Evolutionary conservation across 352 stramenopile species (phyloP).

Genomic region (Pythium inflatum): DNA sequence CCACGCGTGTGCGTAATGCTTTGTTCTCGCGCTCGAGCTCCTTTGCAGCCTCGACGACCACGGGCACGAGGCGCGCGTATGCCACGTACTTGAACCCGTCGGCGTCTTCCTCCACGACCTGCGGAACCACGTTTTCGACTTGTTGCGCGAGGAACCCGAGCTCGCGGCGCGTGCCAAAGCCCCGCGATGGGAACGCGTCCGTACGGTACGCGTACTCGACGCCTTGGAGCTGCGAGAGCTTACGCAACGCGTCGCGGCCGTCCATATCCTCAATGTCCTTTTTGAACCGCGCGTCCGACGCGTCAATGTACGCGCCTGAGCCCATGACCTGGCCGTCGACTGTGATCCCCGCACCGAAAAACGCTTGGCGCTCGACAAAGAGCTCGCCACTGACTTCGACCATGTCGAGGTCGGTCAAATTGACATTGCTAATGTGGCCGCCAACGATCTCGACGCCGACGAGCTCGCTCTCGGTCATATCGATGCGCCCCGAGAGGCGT

Average conservation of each 20-base stretch:
- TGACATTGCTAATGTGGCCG: constrained; percentile 78
- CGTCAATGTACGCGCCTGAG: constrained; percentile 89
- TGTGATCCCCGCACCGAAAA: constrained; percentile 82
- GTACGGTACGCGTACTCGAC: constrained; percentile 66
- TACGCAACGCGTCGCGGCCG: constrained; percentile 16
- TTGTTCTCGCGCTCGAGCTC: constrained; percentile 25
- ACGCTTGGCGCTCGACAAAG: constrained; percentile 82
- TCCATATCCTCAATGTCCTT: constrained; percentile 60
- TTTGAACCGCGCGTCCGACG: constrained; percentile 91
- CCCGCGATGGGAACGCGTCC: constrained; percentile 45
- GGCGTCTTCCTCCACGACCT: constrained; percentile 72
- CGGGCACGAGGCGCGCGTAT: constrained; percentile 78
- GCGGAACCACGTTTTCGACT: constrained; percentile 75
- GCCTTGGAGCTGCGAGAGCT: constrained; percentile 48
- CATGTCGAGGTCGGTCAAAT: constrained; percentile 70
- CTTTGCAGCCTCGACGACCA: constrained; percentile 86
- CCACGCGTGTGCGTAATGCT: background rate
- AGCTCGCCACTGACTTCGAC: constrained; percentile 81
- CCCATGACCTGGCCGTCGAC: constrained; percentile 90
- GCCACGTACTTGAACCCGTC: constrained; percentile 89
- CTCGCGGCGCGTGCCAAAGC: constrained; percentile 53
- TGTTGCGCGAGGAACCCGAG: constrained; percentile 91
- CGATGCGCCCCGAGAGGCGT: constrained; percentile 69
- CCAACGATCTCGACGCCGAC: constrained; percentile 71
- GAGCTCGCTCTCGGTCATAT: constrained; percentile 77